Evolutionary conservation across 108 stramenopile genomes (phyloP), one percentile per base, ranked within the genome.

Genomic region (Asterionellopsis glacialis): DNA sequence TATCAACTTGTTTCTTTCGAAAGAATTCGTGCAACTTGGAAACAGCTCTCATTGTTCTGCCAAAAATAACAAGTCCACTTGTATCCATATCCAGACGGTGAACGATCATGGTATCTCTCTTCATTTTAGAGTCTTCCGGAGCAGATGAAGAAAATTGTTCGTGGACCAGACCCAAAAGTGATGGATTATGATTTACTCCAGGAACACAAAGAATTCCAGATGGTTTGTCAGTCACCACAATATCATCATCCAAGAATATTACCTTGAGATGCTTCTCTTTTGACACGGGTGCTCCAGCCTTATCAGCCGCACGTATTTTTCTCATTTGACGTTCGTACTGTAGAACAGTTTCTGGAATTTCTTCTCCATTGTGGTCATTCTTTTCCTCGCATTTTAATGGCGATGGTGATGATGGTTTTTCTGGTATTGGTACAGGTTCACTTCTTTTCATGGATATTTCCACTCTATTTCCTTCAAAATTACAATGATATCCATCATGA

Each of bases 51-150:
- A 51, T 26, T 0, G 70, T 75, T 50, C 76, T 68, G 41, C 78
- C 84, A 67, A 83, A 87, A 4, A 93, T 62, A 11, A 93, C 80
- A 16, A 93, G 48, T 13, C 91, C 91, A 27, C 74, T 76, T 0
- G 91, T 93, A 69, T 90, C 91, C 88, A 93, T 90, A 49, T 87
- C 91, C 40, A 93, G 70, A 50, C 91, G 79, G 69, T 93, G 91
- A 24, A 84, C 79, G 51, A 90, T 81, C 86, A 87, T 85, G 39
- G 69, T 70, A 48, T 83, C 77, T 69, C 48, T 27, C 61, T 43
- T 14, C 19, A 33, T 51, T 0, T 9, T 18, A 25, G 11, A 23
- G 6, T 12, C 18, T 14, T 53, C 61, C 52, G 45, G 48, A 41
- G 19, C 28, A 33, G 33, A 33, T 7, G 33, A 61, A 22, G 45